A percentile compares a stretch with the other conserved stretches of the same genome.
Conservation (phyloP, 805 yeast species). For the Zygoascus flipseniorum region DNA sequence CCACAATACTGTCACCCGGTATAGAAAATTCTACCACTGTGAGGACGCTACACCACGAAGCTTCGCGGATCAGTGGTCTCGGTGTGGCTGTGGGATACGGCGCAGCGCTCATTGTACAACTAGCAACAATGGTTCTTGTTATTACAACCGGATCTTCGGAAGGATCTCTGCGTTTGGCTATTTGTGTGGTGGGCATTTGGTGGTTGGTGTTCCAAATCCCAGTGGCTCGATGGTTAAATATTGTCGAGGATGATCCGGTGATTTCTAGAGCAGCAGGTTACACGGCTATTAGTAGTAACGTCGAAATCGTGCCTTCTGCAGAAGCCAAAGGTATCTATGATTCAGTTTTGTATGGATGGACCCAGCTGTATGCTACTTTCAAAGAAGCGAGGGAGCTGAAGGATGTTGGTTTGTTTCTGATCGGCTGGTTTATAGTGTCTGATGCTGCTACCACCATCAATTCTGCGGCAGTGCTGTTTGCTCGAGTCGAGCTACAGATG, state of each 20-base stretch:
- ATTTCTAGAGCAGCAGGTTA: constrained; percentile 25
- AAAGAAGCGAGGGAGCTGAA: constrained; percentile 49
- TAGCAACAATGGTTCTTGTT: constrained; percentile 47
- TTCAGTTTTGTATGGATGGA: constrained; percentile 55
- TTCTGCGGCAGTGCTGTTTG: constrained; percentile 69
- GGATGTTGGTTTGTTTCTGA: constrained; percentile 57
- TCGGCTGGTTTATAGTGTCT: constrained; percentile 70
- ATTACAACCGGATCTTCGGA: constrained; percentile 29
- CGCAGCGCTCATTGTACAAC: constrained; percentile 61
- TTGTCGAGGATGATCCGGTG: constrained; percentile 32
- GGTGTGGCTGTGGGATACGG: constrained; percentile 68
- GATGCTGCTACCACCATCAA: constrained; percentile 74
- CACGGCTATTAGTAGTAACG: constrained; percentile 5
- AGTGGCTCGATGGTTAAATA: constrained; percentile 37
- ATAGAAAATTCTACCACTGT: neutral
- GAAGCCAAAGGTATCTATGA: constrained; percentile 13
- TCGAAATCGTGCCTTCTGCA: neutral
- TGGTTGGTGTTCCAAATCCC: constrained; percentile 70
- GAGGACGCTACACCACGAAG: constrained; percentile 1
- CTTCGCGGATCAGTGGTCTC: constrained; percentile 44
- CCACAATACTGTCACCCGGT: neutral
- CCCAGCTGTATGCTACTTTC: constrained; percentile 45
- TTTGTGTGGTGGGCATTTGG: constrained; percentile 63
- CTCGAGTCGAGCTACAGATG: constrained; percentile 64
- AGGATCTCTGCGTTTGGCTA: constrained; percentile 46